Evolutionary conservation across 345 rosid genomes (phyloP), one percentile per base, ranked within the genome.

Genomic region (Aurinia saxatilis): DNA sequence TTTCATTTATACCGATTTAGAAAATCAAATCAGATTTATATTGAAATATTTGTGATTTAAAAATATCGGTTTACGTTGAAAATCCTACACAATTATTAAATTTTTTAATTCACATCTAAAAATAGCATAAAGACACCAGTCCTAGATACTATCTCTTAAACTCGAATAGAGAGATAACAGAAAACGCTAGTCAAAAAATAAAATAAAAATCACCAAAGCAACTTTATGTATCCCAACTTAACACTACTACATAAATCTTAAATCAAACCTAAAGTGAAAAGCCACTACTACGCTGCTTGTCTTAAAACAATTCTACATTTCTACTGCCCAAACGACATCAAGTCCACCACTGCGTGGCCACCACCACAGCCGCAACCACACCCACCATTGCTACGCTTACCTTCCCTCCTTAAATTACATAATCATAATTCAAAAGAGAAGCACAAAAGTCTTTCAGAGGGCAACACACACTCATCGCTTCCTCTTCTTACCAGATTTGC

Each of bases 401-500:
- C 66, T 51, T 60, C 33, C 57, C 58, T 37, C 52, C 39, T 47
- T 47, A 48, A 38, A 63, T 63, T 48, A 70, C 64, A 62, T 44
- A 36, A 45, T 34, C 39, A 63, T 42, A 16, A 42, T 42, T 49
- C 12, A 41, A 14, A 58, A 30, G 66, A 40, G 36, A 30, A 19
- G 30, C 55, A 17, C 50, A 1, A 44, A 51, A 55, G 17, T 34
- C 38, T 10, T n/a, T 5, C 19, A 25, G 8, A 21, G 11, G 31
- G 39, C 42, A 59, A 54, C 59, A 65, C 59, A n/a, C n/a, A n/a
- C 4, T 71, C 67, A 85, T 65, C 88, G 78, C 65, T 77, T 74
- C 52, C 88, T 83, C 75, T 82, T 90, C 66, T 80, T 85, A 31
- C 80, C 81, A 2, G 84, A 74, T 70, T 80, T 84, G 0, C 44